Evolutionary conservation across 257 asterid genomes (phyloP).

Genomic region (Pogostemon cablin): DNA sequence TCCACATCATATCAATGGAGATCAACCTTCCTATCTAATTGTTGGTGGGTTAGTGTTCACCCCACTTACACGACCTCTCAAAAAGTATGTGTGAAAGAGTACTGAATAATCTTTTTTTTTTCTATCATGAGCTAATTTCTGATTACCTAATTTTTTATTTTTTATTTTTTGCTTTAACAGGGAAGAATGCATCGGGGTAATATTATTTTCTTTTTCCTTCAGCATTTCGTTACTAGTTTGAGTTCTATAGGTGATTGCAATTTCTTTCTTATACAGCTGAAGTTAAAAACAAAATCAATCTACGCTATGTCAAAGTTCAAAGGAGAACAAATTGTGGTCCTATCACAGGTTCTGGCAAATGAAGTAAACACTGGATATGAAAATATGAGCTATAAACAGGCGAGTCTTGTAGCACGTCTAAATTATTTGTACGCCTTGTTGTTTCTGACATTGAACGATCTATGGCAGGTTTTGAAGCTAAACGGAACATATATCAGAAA

Average conservation of each 20-base stretch:
- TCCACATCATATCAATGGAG: too few relatives aligned
- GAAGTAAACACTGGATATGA: conserved; percentile 95
- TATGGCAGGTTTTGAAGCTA: conserved; percentile 77
- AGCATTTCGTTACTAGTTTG: background rate
- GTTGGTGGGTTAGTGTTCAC: too few relatives aligned
- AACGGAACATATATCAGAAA: conserved; percentile 79
- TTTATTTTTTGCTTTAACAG: conserved; percentile 46
- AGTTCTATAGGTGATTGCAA: conserved; percentile 30
- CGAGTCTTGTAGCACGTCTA: conserved; percentile 32
- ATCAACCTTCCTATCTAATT: too few relatives aligned
- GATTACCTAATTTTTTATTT: conserved; percentile 2
- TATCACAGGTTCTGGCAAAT: conserved; percentile 84
- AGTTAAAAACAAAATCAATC: conserved; percentile 78
- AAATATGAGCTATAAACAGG: conserved; percentile 95
- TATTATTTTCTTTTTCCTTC: conserved; percentile 3
- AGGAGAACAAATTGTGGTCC: conserved; percentile 85
- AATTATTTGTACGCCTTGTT: background rate
- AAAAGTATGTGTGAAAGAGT: too few relatives aligned
- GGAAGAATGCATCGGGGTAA: conserved; percentile 91
- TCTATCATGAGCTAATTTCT: background rate
- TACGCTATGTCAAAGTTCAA: conserved; percentile 82
- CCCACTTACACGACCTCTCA: too few relatives aligned
- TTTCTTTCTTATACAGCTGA: conserved; percentile 54
- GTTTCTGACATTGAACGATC: conserved; percentile 26
- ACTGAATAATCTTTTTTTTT: too few relatives aligned